phyloP scores from a whole-genome alignment of 176 grass and related monocot genomes.

The Thinopyrum elongatum region DNA sequence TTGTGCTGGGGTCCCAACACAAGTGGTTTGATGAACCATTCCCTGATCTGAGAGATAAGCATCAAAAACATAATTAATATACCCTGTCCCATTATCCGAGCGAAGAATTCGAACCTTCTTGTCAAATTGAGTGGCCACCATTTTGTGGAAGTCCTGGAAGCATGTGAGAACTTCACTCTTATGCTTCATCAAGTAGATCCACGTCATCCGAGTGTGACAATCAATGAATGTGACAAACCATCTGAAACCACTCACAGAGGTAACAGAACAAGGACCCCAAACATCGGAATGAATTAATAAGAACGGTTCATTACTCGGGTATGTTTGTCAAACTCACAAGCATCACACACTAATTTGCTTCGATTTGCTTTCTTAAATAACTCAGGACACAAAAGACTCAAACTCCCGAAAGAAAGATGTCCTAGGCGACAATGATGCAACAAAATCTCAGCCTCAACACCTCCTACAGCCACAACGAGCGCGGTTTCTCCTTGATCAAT shows the following conservation, averaged over 20 bases:
- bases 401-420: neutral
- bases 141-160: neutral
- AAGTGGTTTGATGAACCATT: neutral
- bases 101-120: neutral
- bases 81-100: neutral
- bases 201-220: neutral
- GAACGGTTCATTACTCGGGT: neutral
- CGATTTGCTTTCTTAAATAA: neutral
- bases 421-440: no score
- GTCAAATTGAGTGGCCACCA: neutral
- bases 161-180: neutral
- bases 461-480: no score
- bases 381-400: neutral
- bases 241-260: neutral
- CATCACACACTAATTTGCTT: neutral
- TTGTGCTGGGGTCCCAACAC: neutral
- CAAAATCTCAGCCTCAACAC: no score
- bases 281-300: neutral
- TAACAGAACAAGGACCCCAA: neutral
- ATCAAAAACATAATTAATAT: neutral
- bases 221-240: neutral
- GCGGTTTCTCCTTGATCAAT: neutral
- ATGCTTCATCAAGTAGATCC: neutral
- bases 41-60: neutral
- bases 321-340: neutral